Percentiles rank a stretch among this genome's conserved stretches.
Evolutionary conservation across 1,284 basidiomycete genomes (phyloP).

Genomic region (Xanthoconium separans): DNA sequence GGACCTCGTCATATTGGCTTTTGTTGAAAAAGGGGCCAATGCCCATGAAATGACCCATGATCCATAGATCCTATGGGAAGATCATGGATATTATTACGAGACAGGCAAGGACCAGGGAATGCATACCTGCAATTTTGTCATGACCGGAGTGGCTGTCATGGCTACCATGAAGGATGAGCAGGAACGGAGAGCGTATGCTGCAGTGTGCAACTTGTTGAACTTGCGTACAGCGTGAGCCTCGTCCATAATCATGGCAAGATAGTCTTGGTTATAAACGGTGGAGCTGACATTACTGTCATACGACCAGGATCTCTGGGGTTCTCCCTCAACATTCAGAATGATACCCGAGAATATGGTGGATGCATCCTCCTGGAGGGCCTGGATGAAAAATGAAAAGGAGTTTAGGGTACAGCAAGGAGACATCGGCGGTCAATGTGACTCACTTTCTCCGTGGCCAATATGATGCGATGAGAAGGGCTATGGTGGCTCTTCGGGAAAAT

Average conservation of each 20-base stretch:
- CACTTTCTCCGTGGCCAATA: not conserved
- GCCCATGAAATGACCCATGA: constrained; percentile 4
- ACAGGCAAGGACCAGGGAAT: not conserved
- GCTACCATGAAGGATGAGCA: not conserved
- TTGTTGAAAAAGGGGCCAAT: not conserved
- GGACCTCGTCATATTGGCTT: not conserved
- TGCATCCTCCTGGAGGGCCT: not conserved
- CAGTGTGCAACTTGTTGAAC: not conserved
- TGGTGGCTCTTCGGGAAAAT: not conserved
- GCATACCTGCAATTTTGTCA: constrained; percentile 4
- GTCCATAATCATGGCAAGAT: not conserved
- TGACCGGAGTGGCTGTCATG: not conserved
- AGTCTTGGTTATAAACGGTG: not conserved
- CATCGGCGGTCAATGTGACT: not conserved
- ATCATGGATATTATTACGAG: not conserved
- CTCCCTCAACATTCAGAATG: not conserved
- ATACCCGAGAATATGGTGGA: not conserved
- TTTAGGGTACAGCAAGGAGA: too few species aligned
- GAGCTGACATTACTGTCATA: not conserved
- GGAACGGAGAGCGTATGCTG: not conserved
- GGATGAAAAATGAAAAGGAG: too few species aligned
- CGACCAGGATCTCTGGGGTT: too few species aligned
- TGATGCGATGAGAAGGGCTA: not conserved
- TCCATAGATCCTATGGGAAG: constrained; percentile 5
- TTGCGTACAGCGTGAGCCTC: not conserved